Evolutionary conservation across 2,329 filamentous ascomycete genomes (phyloP), one percentile per base, ranked within the genome.

Genomic region (Xylariaceae sp.): DNA sequence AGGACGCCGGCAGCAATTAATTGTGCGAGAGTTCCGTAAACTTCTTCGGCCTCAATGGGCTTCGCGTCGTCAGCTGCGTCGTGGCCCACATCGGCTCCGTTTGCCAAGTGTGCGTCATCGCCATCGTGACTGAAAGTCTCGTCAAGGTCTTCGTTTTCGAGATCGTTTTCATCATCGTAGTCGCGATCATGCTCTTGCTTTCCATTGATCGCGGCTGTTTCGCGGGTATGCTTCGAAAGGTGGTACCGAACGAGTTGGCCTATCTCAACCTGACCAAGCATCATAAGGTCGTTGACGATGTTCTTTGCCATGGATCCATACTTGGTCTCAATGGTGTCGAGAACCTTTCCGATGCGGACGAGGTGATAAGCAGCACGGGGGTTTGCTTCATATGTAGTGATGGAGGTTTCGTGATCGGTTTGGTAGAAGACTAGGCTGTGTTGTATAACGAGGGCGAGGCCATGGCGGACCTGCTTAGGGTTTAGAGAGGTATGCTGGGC

Each of bases 371-470:
- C 89, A 62, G 87, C 85, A 65, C 86, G 79, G 71, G 87, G 80
- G 68, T 97, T 92, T 60, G 91, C 89, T 72, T 96, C 90, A 76
- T 97, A 99, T 71, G 85, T 86, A 23, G 89, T 88, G 53, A 80
- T 73, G 51, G 81, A 82, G 49, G 84, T 81, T 58, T 87, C 83
- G 58, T 79, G 72, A 61, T 86, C 82, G 65, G 85, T 84, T 65
- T 86, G 82, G 73, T 92, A 88, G 73, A 86, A 90, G 63, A 95
- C 79, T 53, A 97, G 83, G 70, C 92, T 91, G 72, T 96, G 89
- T 72, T 97, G 93, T 48, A 96, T 83, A 64, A 97, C 86, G 37
- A 94, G 88, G 56, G 86, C 87, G 55, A 99, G 81, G 17, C 89
- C 92, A 75, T 92, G 86, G 68, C 88, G 89, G 64, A 96, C 78